Percentiles rank a stretch among this genome's conserved stretches.
phyloP scores from a whole-genome alignment of 1,139 yeast species.

The Candida mesenterica region DNA sequence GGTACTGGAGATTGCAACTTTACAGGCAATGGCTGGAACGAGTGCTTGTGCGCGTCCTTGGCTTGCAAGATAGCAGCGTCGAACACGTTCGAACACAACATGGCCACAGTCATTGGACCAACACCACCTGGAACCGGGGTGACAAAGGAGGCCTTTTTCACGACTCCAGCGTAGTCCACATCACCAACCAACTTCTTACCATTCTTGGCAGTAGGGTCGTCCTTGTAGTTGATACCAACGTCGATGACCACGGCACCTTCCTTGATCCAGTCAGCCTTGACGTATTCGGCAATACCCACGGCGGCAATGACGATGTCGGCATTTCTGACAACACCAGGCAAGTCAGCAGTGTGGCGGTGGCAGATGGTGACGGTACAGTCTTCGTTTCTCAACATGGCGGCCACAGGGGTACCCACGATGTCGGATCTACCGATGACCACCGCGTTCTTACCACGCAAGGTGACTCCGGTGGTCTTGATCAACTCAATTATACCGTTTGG shows the following conservation, averaged over 20 bases:
- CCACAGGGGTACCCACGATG: constrained; percentile 80
- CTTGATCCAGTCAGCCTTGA: constrained; percentile 72
- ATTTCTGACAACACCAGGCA: constrained; percentile 49
- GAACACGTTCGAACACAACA: constrained; percentile 69
- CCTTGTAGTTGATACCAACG: constrained; percentile 76
- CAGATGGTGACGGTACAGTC: constrained; percentile 78
- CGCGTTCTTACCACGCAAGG: constrained; percentile 64
- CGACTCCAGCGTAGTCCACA: constrained; percentile 63
- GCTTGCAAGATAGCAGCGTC: constrained; percentile 61
- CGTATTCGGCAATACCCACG: constrained; percentile 68
- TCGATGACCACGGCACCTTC: constrained; percentile 69
- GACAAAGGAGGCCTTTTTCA: constrained; percentile 55
- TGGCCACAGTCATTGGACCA: constrained; percentile 88
- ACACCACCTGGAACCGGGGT: constrained; percentile 91
- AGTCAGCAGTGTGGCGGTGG: constrained; percentile 57
- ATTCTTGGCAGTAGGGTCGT: constrained; percentile 59
- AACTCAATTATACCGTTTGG: constrained; percentile 75
- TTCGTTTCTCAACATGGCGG: constrained; percentile 65
- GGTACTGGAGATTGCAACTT: constrained; percentile 61
- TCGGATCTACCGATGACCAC: constrained; percentile 81
- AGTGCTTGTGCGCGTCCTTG: constrained; percentile 44
- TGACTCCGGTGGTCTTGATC: constrained; percentile 59
- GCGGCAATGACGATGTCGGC: constrained; percentile 81
- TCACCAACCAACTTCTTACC: constrained; percentile 75
- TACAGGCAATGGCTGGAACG: constrained; percentile 50